Base-by-base conservation (phyloP, 1,284 basidiomycete genomes). In the Ceratobasidium sp. region DNA sequence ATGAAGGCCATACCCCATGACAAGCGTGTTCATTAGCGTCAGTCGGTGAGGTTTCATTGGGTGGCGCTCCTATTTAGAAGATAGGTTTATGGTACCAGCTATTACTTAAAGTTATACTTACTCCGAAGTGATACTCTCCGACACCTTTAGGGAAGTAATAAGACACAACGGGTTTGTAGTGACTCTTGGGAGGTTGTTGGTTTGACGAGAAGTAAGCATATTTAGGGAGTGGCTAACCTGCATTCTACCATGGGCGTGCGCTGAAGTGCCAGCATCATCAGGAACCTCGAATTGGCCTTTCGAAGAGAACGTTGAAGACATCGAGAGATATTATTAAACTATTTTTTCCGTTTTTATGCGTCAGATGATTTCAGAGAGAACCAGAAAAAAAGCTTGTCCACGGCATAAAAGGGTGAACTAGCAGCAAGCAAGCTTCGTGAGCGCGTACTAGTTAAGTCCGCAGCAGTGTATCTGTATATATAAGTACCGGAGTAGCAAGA, bases 21-120 rank as follows among this genome's bases (percentile, higher is more conserved):
- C 97, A 53, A 99, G 87, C 4, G 95, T 90, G 78, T 99, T 99
- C 6, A 97, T 98, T 60, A 99, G 82, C 2, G 96, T 96, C 10
- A 99, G 82, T 16, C 97, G 87, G 75, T 98, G 95, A 1, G 97
- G 97, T 79, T 98, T 97, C 97, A 99, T 99, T 1, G 97, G 97
- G 84, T 99, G 97, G 55, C 92, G 87, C 86, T 98, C 95, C 92
- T 96, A 79, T 28, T 23, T 1, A 61, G 41, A 50, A 72, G 52
- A 73, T 52, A 18, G 72, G 43, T 10, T 16, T 10, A 10, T 12
- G 10, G 26, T 72, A 59, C 23, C n/a, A 69, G 30, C 30, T 34
- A 21, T 16, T 53, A 60, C 6, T 71, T 48, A 30, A n/a, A 23
- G 30, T 55, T 18, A 18, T 18, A 81, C 88, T 73, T 82, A 96